These are phyloP conservation scores for Syncephalastrum sp. DNA, from an alignment of 371 early-diverging fungal species.

Conservation along the genomic window DNA sequence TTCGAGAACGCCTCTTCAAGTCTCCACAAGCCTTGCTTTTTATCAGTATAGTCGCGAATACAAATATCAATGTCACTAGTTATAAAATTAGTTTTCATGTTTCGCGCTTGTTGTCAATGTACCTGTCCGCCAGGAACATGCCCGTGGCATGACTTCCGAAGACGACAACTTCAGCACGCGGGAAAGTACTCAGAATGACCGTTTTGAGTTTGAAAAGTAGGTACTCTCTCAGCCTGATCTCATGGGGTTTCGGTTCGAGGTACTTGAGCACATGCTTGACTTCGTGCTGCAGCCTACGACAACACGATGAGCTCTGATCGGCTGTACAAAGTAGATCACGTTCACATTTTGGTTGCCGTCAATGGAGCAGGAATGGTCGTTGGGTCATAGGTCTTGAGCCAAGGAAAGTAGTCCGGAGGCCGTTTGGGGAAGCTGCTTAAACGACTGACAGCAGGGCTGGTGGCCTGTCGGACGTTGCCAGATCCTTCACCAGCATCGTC, in stretches of 20 bases:
- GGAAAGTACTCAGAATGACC: constrained; percentile 42
- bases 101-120: constrained; percentile 7
- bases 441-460: no score
- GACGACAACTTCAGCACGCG: constrained; percentile 50
- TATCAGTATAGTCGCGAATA: constrained; percentile 33
- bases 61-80: constrained; percentile 81
- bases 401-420: no score
- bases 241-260: constrained; percentile 79
- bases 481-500: no score
- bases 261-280: constrained; percentile 43
- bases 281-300: constrained; percentile 28
- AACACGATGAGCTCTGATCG: no score
- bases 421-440: no score
- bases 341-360: no score
- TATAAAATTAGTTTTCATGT: neutral
- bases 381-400: no score
- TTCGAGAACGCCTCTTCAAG: constrained; percentile 18
- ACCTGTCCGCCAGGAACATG: constrained; percentile 81
- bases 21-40: constrained; percentile 3
- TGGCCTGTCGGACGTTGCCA: no score
- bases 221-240: constrained; percentile 71
- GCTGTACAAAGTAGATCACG: no score
- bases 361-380: no score
- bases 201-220: constrained; percentile 62
- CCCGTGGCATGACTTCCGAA: constrained; percentile 89